These are phyloP conservation scores for Aphanocladium album DNA, from an alignment of 2,329 filamentous ascomycete species.

Conservation along the genomic window DNA sequence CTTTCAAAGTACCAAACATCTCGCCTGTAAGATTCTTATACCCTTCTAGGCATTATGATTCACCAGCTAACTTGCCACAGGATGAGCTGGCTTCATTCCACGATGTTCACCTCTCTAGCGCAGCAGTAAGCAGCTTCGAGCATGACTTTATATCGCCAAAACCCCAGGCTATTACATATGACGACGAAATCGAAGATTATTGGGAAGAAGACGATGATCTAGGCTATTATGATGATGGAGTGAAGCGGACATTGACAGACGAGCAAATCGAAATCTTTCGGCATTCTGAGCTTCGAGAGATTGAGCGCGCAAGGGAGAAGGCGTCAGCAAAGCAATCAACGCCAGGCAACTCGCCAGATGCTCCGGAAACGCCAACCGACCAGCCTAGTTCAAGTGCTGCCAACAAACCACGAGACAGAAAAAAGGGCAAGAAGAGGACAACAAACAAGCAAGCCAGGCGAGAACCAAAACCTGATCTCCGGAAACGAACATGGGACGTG, in stretches of 20 bases:
- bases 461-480: conserved; percentile 54
- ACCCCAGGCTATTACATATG: conserved; percentile 19
- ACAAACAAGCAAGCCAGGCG: conserved; percentile 36
- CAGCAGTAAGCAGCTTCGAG: conserved; percentile 42
- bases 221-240: conserved; percentile 81
- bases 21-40: neutral
- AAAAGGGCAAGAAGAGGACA: conserved; percentile 32
- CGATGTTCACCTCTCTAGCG: conserved; percentile 51
- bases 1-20: conserved; percentile 5
- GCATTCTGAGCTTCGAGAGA: conserved; percentile 75
- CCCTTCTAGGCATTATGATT: neutral
- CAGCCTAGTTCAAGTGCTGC: neutral
- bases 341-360: conserved; percentile 13
- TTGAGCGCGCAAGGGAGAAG: conserved; percentile 51
- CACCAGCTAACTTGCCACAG: conserved; percentile 34
- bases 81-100: conserved; percentile 57
- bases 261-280: conserved; percentile 88
- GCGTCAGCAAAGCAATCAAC: conserved; percentile 14
- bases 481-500: conserved; percentile 63
- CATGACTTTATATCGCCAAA: conserved; percentile 37
- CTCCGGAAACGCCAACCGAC: conserved; percentile 2
- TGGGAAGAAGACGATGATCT: conserved; percentile 56
- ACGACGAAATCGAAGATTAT: conserved; percentile 27
- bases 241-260: conserved; percentile 84
- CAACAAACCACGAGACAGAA: conserved; percentile 17